Evolutionary conservation across 257 asterid genomes (phyloP).

Genomic region (Solanum pinnatisectum): DNA sequence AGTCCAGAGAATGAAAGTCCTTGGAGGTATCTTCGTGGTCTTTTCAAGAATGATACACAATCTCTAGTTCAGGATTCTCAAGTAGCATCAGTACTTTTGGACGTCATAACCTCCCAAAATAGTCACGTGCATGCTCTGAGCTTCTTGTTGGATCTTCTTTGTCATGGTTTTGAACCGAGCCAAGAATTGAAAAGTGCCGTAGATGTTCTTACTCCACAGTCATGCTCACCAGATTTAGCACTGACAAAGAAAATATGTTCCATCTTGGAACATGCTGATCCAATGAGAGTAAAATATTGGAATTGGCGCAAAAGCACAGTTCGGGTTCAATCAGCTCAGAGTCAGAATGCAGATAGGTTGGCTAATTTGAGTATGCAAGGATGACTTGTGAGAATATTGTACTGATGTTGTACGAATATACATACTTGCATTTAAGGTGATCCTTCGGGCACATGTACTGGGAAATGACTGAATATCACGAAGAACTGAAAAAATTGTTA

Average conservation of each 20-base stretch:
- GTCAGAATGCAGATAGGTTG: constrained; percentile 6
- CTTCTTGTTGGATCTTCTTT: constrained; percentile 72
- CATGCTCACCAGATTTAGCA: constrained; percentile 14
- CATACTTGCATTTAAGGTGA: neutral
- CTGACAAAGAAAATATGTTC: constrained; percentile 37
- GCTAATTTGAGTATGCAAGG: neutral
- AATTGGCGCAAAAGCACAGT: constrained; percentile 62
- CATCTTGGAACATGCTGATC: constrained; percentile 56
- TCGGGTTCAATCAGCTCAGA: constrained; percentile 9
- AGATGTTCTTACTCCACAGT: constrained; percentile 22
- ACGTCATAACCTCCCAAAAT: constrained; percentile 34
- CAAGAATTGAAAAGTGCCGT: constrained; percentile 48
- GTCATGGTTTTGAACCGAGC: constrained; percentile 45
- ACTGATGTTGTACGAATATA: neutral
- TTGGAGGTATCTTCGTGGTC: constrained; percentile 96
- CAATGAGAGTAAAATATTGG: constrained; percentile 78
- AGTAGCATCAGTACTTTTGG: constrained; percentile 54
- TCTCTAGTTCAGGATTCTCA: constrained; percentile 51
- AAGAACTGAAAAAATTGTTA: neutral
- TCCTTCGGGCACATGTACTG: neutral
- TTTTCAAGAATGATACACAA: constrained; percentile 35
- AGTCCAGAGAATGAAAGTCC: constrained; percentile 85
- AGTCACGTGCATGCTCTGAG: constrained; percentile 53
- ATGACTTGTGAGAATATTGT: neutral
- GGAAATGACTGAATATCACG: neutral